Percentiles rank a stretch among this genome's conserved stretches.
These are phyloP conservation scores for Diplocarpon rosae DNA, from an alignment of 2,329 filamentous ascomycete species.

Conservation along the genomic window DNA sequence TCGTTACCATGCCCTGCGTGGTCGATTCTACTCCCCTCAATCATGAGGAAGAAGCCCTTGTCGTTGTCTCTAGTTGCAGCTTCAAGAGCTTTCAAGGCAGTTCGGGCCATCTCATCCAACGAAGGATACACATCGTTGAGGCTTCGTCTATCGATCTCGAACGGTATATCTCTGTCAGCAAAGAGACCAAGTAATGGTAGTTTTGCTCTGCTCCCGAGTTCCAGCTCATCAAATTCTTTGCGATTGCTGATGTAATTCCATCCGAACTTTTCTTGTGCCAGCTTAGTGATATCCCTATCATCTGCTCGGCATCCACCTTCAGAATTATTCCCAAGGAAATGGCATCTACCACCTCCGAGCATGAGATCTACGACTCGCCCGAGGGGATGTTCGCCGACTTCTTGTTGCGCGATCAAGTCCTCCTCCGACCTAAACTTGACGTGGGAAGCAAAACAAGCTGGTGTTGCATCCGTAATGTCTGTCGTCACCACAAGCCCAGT, in stretches of 20 bases:
- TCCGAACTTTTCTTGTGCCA: conserved; percentile 64
- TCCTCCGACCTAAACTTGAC: conserved; percentile 70
- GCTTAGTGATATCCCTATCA: conserved; percentile 58
- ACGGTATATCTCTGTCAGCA: conserved; percentile 73
- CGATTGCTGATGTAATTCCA: conserved; percentile 71
- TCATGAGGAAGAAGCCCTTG: conserved; percentile 96
- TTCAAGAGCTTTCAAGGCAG: conserved; percentile 68
- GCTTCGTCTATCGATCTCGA: conserved; percentile 79
- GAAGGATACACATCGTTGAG: conserved; percentile 75
- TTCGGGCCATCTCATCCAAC: conserved; percentile 80
- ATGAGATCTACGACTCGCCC: conserved; percentile 85
- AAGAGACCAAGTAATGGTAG: conserved; percentile 82
- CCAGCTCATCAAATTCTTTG: conserved; percentile 63
- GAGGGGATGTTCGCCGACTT: conserved; percentile 78
- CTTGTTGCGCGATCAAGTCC: conserved; percentile 84
- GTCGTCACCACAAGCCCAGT: conserved; percentile 95
- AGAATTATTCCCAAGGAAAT: conserved; percentile 77
- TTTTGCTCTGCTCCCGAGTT: conserved; percentile 53
- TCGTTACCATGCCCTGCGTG: conserved; percentile 86
- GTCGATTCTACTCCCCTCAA: conserved; percentile 92
- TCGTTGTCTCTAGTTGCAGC: conserved; percentile 74
- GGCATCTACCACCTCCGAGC: conserved; percentile 84
- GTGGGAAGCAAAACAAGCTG: conserved; percentile 87
- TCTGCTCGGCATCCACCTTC: conserved; percentile 75
- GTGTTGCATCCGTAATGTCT: conserved; percentile 88